These are phyloP conservation scores for Alternaria sp. DNA, from an alignment of 2,329 filamentous ascomycete species.

Conservation along the genomic window DNA sequence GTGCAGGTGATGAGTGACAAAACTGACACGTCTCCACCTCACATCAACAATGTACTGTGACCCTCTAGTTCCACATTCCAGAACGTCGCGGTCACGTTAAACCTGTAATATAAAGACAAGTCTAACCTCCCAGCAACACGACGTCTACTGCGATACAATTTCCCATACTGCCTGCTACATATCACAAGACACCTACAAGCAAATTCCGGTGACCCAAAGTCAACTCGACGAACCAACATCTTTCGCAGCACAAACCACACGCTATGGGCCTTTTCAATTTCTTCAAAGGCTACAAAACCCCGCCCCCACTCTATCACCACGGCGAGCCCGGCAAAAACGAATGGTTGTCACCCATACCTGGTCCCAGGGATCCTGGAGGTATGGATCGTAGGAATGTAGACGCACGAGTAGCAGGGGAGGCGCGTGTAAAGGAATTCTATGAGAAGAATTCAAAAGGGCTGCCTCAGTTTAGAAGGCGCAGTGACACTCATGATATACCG, in stretches of 20 bases:
- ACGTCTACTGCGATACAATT: background rate
- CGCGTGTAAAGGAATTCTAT: too few relatives aligned
- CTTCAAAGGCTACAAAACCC: background rate
- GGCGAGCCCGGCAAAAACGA: background rate
- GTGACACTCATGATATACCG: too few relatives aligned
- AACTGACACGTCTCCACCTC: background rate
- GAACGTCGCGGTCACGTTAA: background rate
- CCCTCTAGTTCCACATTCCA: background rate
- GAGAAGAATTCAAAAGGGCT: too few relatives aligned
- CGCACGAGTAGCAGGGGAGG: too few relatives aligned
- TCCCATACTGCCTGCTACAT: background rate
- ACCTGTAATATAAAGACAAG: background rate
- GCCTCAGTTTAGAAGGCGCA: too few relatives aligned
- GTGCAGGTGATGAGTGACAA: background rate
- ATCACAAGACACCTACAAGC: background rate
- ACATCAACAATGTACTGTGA: background rate
- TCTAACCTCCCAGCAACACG: background rate
- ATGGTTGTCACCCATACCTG: too few relatives aligned
- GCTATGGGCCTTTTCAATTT: background rate
- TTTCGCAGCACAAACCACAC: background rate
- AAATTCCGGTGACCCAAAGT: background rate
- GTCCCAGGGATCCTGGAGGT: too few relatives aligned
- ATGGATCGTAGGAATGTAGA: too few relatives aligned
- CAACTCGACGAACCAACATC: background rate
- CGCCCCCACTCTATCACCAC: background rate